These are phyloP conservation scores for Lentinula novae-zelandiae DNA, from an alignment of 1,284 basidiomycete genomes.

Conservation along the genomic window DNA sequence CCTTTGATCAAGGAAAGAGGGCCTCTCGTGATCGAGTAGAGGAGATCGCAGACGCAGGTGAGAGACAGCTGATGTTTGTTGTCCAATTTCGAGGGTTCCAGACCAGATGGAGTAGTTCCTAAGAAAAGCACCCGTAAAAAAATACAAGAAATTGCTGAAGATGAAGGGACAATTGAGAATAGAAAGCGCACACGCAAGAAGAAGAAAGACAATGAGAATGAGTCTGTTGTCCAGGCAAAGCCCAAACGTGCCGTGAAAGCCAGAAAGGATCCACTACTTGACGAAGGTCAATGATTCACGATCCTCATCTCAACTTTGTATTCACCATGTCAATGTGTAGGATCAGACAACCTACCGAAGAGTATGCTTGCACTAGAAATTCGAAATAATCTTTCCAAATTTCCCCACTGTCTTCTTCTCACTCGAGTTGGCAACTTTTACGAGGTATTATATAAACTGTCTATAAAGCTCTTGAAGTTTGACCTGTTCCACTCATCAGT, in stretches of 20 bases:
- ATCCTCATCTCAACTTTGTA: background rate
- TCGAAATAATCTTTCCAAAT: slow-evolving; percentile 66
- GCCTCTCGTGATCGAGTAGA: background rate
- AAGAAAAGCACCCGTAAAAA: background rate
- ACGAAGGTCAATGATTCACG: background rate
- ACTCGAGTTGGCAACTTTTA: slow-evolving; percentile 95
- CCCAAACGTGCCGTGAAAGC: background rate
- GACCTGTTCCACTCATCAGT: slow-evolving; percentile 41
- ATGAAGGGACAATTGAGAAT: background rate
- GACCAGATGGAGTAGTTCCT: background rate
- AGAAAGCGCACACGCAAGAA: slow-evolving; percentile 5
- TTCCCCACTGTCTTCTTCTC: slow-evolving; percentile 85
- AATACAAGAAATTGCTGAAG: background rate
- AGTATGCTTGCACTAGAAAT: slow-evolving; percentile 68
- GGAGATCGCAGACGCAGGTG: background rate
- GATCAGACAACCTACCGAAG: slow-evolving; percentile 30
- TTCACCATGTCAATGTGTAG: background rate
- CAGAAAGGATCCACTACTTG: background rate
- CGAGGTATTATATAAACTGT: slow-evolving; percentile 54
- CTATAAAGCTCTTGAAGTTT: background rate
- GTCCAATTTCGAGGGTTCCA: background rate
- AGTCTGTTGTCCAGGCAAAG: background rate
- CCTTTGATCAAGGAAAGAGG: background rate
- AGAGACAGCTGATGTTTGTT: background rate
- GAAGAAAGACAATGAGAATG: background rate